Conservation (phyloP, 257 asterid genomes). For the Vinca minor region DNA sequence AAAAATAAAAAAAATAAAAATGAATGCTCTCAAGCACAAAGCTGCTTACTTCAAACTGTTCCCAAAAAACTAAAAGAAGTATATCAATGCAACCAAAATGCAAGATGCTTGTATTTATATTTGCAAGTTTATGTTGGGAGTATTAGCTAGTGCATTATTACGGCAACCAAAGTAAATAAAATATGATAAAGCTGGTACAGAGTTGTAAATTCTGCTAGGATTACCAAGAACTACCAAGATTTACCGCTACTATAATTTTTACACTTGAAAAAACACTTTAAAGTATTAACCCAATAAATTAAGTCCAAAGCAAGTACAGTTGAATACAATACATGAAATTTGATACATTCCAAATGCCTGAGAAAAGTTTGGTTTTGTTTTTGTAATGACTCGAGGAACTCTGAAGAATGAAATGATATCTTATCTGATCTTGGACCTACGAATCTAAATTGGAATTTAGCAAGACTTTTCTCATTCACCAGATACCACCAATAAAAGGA, state of each 20-base stretch:
- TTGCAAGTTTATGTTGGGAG: too few relatives aligned
- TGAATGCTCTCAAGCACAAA: background rate
- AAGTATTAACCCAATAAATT: too few relatives aligned
- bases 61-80: background rate
- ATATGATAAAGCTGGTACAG: background rate
- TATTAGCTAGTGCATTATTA: background rate
- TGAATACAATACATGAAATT: background rate
- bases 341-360: too few relatives aligned
- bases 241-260: too few relatives aligned
- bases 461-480: background rate
- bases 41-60: background rate
- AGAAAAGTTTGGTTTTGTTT: background rate
- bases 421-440: background rate
- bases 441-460: background rate
- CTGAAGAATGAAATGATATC: background rate
- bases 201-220: background rate
- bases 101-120: background rate
- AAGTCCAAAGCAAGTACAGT: too few relatives aligned
- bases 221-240: background rate
- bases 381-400: background rate
- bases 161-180: background rate
- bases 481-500: background rate
- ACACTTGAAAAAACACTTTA: too few relatives aligned
- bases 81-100: background rate
- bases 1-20: too few relatives aligned